Evolutionary conservation across 371 early-diverging fungal species (phyloP).

Genomic region (Fennellomyces sp.): DNA sequence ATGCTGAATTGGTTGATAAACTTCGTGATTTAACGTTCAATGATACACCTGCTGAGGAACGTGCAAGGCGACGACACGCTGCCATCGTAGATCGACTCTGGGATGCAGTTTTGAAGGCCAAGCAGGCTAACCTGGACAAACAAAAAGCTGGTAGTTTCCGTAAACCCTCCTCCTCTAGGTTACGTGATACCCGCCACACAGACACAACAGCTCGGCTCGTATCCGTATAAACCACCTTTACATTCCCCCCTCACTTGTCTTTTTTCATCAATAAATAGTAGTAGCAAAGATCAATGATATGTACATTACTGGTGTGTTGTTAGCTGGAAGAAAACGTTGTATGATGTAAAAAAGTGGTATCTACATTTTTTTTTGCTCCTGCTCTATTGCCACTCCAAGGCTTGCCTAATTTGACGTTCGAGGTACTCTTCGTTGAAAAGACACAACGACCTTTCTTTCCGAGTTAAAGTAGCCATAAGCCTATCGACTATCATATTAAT

Average conservation of each 20-base stretch:
- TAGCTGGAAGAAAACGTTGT: background rate
- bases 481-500: slow-evolving; percentile 47
- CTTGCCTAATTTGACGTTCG: background rate
- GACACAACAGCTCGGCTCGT: background rate
- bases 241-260: background rate
- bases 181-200: background rate
- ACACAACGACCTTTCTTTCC: slow-evolving; percentile 51
- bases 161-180: background rate
- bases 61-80: slow-evolving; percentile 13
- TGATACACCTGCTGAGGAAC: background rate
- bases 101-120: slow-evolving; percentile 9
- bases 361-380: background rate
- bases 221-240: background rate
- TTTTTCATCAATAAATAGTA: background rate
- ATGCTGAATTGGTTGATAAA: slow-evolving; percentile 16
- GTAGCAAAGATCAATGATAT: background rate
- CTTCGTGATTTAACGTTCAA: slow-evolving; percentile 3
- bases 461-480: slow-evolving; percentile 37
- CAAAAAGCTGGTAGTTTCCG: background rate
- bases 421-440: slow-evolving; percentile 46
- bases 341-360: background rate
- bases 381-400: background rate
- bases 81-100: slow-evolving; percentile 17
- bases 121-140: background rate
- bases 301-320: background rate